A percentile compares a stretch with the other conserved stretches of the same genome.
phyloP scores from a whole-genome alignment of 1,139 yeast genomes.

The Arxiozyma telluris region DNA sequence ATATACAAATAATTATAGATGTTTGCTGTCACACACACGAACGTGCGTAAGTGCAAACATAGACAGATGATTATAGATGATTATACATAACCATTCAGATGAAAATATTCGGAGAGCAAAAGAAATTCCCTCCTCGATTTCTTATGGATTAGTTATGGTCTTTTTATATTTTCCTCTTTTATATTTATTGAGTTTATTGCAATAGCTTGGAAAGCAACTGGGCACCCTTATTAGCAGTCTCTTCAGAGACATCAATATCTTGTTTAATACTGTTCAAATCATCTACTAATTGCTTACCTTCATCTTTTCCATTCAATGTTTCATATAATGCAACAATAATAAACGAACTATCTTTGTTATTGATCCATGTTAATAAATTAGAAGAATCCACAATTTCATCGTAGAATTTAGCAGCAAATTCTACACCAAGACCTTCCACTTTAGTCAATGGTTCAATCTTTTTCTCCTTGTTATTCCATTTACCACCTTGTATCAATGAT shows the following conservation, averaged over 20 bases:
- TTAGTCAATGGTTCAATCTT: slow-evolving; percentile 37
- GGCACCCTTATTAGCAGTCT: slow-evolving; percentile 69
- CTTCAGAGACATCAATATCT: slow-evolving; percentile 35
- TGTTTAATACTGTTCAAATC: slow-evolving; percentile 47
- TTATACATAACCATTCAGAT: background rate
- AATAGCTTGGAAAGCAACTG: slow-evolving; percentile 47
- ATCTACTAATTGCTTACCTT: slow-evolving; percentile 39
- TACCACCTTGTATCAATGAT: slow-evolving; percentile 76
- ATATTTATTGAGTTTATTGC: slow-evolving; percentile 9
- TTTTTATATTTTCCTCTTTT: background rate
- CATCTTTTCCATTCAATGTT: slow-evolving; percentile 35
- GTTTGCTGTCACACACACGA: background rate
- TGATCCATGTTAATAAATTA: slow-evolving; percentile 57
- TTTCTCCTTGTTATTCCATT: slow-evolving; percentile 56
- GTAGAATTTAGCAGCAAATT: slow-evolving; percentile 51
- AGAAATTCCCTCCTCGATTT: background rate
- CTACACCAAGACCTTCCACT: slow-evolving; percentile 51
- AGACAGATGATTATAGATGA: background rate
- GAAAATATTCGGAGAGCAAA: background rate
- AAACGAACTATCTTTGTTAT: slow-evolving; percentile 67
- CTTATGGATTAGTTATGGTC: background rate
- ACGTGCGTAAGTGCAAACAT: background rate
- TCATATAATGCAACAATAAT: slow-evolving; percentile 66
- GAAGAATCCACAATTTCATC: slow-evolving; percentile 41
- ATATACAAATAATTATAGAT: background rate